Percentiles rank a stretch among this genome's conserved stretches.
phyloP scores from a whole-genome alignment of 495 filamentous ascomycete species.

The Aspergillus heteromorphus region DNA sequence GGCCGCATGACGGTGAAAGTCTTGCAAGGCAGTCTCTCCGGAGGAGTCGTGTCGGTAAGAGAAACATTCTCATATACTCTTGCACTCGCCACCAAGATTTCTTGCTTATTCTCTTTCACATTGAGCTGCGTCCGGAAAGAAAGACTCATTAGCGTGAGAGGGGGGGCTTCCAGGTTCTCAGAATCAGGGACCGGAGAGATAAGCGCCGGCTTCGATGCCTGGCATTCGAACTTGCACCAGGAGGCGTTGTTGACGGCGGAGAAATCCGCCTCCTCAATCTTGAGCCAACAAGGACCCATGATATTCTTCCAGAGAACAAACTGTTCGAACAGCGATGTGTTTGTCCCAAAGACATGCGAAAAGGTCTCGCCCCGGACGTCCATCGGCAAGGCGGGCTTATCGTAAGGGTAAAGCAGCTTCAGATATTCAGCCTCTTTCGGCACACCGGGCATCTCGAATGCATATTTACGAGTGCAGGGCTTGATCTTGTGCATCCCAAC shows the following conservation, averaged over 20 bases:
- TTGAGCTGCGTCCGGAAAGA: constrained; percentile 85
- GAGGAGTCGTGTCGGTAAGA: constrained; percentile 77
- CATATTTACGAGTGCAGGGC: constrained; percentile 81
- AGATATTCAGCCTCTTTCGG: constrained; percentile 87
- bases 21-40: constrained; percentile 81
- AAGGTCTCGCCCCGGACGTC: constrained; percentile 81
- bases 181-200: constrained; percentile 66
- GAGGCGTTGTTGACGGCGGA: constrained; percentile 82
- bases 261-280: constrained; percentile 79
- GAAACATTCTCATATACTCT: constrained; percentile 88
- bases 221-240: constrained; percentile 93
- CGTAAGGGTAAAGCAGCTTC: constrained; percentile 89
- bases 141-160: constrained; percentile 90
- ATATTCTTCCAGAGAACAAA: constrained; percentile 98
- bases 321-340: constrained; percentile 92
- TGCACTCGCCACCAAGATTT: constrained; percentile 84
- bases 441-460: constrained; percentile 84
- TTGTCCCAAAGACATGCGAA: constrained; percentile 90
- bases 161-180: constrained; percentile 74
- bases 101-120: constrained; percentile 90
- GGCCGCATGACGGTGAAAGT: constrained; percentile 92
- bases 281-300: constrained; percentile 97
- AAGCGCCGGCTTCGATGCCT: constrained; percentile 67
- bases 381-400: constrained; percentile 63
- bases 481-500: constrained; percentile 94